phyloP scores from a whole-genome alignment of 108 stramenopile genomes.

The Tribonema minus region DNA sequence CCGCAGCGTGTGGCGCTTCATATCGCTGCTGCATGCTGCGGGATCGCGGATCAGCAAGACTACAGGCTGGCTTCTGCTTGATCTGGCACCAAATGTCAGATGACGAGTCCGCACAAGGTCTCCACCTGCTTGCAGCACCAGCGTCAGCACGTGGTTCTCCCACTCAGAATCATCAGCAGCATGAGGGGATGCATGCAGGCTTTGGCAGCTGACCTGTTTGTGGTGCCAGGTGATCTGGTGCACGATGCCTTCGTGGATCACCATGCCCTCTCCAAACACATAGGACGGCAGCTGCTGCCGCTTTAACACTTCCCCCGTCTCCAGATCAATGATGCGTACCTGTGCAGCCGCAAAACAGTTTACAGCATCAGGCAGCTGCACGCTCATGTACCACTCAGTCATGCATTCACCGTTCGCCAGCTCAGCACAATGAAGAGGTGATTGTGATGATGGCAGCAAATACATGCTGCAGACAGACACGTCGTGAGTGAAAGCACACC shows the following conservation, averaged over 20 bases:
- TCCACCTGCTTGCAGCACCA: background rate
- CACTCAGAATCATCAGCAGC: background rate
- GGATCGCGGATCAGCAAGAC: too few relatives aligned
- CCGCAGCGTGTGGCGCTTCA: too few relatives aligned
- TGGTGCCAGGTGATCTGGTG: too few relatives aligned
- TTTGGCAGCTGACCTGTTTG: background rate
- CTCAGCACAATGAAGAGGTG: too few relatives aligned
- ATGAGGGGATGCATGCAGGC: background rate
- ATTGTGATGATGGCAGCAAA: too few relatives aligned
- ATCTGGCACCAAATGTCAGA: background rate
- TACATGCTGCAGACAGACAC: too few relatives aligned
- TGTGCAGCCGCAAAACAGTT: too few relatives aligned
- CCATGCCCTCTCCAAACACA: slow-evolving; percentile 52
- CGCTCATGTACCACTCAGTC: too few relatives aligned
- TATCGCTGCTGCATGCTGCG: too few relatives aligned
- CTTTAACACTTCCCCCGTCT: slow-evolving; percentile 31
- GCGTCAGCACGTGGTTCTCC: background rate
- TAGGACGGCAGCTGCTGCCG: background rate
- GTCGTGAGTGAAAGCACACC: too few relatives aligned
- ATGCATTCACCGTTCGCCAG: too few relatives aligned
- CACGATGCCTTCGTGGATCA: slow-evolving; percentile 29
- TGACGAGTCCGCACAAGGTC: background rate
- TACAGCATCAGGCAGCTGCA: too few relatives aligned
- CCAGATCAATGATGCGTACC: slow-evolving; percentile 29
- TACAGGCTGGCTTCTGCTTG: background rate